phyloP scores from a whole-genome alignment of 2,329 filamentous ascomycete species.

The Neonectria magnoliae region DNA sequence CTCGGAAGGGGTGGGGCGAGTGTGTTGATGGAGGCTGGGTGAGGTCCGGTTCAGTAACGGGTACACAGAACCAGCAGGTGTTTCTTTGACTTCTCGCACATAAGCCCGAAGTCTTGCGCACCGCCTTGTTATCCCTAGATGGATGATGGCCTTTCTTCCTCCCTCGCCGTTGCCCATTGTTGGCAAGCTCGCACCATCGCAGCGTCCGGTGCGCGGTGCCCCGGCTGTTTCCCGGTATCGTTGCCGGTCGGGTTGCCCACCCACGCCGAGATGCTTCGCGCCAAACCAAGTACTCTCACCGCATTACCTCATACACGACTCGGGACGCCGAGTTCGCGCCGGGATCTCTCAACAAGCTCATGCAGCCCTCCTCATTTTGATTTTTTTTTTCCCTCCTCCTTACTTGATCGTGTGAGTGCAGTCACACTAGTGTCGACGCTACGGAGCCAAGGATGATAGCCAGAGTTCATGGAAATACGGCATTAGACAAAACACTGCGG shows the following conservation, averaged over 20 bases:
- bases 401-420: conserved; percentile 32
- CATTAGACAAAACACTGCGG: conserved; percentile 1
- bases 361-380: conserved; percentile 36
- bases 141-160: not conserved
- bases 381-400: conserved; percentile 25
- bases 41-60: conserved; percentile 39
- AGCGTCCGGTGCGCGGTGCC: conserved; percentile 19
- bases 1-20: conserved; percentile 32
- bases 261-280: conserved; percentile 40
- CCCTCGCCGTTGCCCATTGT: not conserved
- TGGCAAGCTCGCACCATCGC: conserved; percentile 3
- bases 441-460: conserved; percentile 25
- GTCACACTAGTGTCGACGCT: conserved; percentile 35
- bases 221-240: conserved; percentile 38
- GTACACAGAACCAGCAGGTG: conserved; percentile 30
- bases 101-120: conserved; percentile 15
- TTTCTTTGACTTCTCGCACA: conserved; percentile 17
- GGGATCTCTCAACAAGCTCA: conserved; percentile 40
- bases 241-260: conserved; percentile 39
- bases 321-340: conserved; percentile 42
- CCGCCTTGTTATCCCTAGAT: not conserved
- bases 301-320: conserved; percentile 46
- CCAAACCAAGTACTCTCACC: conserved; percentile 43
- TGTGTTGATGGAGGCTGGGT: conserved; percentile 38
- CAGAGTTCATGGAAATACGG: conserved; percentile 18